These are phyloP conservation scores for Coleophoma crateriformis DNA, from an alignment of 2,329 filamentous ascomycete species.

Conservation along the genomic window DNA sequence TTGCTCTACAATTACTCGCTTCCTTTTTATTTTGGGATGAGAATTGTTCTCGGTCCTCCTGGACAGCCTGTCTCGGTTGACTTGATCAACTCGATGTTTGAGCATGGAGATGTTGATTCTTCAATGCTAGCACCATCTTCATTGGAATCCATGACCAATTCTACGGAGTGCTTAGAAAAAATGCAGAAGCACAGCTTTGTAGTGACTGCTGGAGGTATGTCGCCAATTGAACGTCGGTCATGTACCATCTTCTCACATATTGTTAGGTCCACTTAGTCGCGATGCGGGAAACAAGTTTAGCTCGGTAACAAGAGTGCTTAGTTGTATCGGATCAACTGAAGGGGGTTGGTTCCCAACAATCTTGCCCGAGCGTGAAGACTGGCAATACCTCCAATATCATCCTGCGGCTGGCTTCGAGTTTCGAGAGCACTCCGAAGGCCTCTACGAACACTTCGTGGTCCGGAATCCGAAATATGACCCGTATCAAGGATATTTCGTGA, in stretches of 20 bases:
- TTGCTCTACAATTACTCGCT: conserved; percentile 36
- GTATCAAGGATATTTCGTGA: conserved; percentile 25
- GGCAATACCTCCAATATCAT: conserved; percentile 7
- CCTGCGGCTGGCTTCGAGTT: conserved; percentile 5
- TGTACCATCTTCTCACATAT: no score
- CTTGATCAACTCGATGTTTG: conserved; percentile 27
- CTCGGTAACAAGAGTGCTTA: conserved; percentile 26
- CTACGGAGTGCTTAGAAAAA: conserved; percentile 25
- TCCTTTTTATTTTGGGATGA: conserved; percentile 29
- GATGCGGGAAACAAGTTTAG: conserved; percentile 24
- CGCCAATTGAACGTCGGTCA: neutral
- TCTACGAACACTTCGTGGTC: conserved; percentile 20
- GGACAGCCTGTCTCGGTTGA: conserved; percentile 30
- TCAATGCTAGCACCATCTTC: conserved; percentile 33
- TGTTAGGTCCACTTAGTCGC: conserved; percentile 21
- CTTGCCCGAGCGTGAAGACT: conserved; percentile 1
- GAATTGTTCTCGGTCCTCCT: conserved; percentile 30
- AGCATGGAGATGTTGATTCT: conserved; percentile 29
- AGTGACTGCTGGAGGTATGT: conserved; percentile 28
- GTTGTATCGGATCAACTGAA: conserved; percentile 15
- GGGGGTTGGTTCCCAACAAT: neutral
- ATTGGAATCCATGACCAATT: conserved; percentile 28
- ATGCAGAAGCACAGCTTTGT: conserved; percentile 28
- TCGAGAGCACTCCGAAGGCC: conserved; percentile 8
- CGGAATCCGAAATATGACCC: conserved; percentile 8